A percentile compares a stretch with the other conserved stretches of the same genome.
These are phyloP conservation scores for Posidonia oceanica DNA, from an alignment of 116 monocot species.

Conservation along the genomic window DNA sequence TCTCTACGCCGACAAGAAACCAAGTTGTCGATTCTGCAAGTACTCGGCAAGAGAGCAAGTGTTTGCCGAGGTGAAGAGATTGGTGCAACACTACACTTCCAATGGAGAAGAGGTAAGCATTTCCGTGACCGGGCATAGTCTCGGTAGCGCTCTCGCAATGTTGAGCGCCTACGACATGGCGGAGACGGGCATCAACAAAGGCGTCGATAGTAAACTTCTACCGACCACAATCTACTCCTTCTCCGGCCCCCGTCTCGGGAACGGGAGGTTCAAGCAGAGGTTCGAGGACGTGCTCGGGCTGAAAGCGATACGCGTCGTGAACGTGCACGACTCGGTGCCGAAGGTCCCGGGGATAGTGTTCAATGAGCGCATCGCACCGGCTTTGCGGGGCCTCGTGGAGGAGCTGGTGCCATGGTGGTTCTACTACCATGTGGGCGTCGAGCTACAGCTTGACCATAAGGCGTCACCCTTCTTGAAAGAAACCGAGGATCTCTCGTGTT, in stretches of 20 bases:
- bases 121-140: conserved; percentile 65
- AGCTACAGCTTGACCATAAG: conserved; percentile 47
- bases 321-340: conserved; percentile 24
- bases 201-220: neutral
- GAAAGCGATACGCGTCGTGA: conserved; percentile 25
- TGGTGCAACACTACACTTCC: conserved; percentile 25
- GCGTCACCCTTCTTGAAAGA: conserved; percentile 69
- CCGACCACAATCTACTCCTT: conserved; percentile 44
- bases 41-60: conserved; percentile 46
- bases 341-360: conserved; percentile 20
- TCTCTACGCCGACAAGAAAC: conserved; percentile 54
- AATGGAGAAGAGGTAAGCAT: conserved; percentile 58
- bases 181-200: conserved; percentile 25
- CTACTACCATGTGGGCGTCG: conserved; percentile 64
- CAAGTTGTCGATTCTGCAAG: conserved; percentile 41
- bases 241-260: conserved; percentile 67
- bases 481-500: conserved; percentile 42
- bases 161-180: conserved; percentile 73
- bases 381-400: conserved; percentile 25
- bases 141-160: conserved; percentile 71
- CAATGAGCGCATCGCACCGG: conserved; percentile 32
- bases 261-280: conserved; percentile 40
- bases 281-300: conserved; percentile 14
- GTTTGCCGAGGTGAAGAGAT: conserved; percentile 39
- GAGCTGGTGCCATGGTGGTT: conserved; percentile 12